Conservation (phyloP, 1,284 basidiomycete genomes). For the Leucoagaricus sp. region DNA sequence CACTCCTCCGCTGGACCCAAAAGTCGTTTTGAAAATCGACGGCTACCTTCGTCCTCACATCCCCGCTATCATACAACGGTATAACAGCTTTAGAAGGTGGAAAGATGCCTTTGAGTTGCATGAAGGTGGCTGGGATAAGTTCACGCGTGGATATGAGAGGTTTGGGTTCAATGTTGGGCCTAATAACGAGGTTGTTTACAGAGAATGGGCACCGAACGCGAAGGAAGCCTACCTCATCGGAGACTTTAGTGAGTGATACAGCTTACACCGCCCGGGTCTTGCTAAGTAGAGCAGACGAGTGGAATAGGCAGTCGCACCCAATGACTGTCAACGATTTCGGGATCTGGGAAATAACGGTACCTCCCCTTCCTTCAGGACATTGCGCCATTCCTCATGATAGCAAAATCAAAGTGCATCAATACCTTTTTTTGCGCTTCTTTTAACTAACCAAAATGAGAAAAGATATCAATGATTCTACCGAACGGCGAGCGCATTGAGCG, state of each 20-base stretch:
- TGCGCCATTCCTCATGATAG: conserved; percentile 93
- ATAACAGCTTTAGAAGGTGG: conserved; percentile 74
- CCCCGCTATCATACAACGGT: conserved; percentile 70
- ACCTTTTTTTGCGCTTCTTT: background rate
- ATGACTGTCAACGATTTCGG: conserved; percentile 91
- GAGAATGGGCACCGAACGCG: conserved; percentile 97
- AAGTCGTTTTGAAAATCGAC: conserved; percentile 63
- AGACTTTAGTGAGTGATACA: conserved; percentile 84
- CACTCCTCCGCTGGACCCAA: conserved; percentile 46
- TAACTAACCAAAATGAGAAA: conserved; percentile 3
- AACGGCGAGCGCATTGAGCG: conserved; percentile 85
- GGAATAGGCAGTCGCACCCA: conserved; percentile 83
- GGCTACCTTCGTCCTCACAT: conserved; percentile 78
- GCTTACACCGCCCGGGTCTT: conserved; percentile 10
- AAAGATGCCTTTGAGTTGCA: conserved; percentile 70
- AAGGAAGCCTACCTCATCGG: conserved; percentile 85
- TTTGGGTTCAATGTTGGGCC: conserved; percentile 81
- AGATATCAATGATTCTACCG: conserved; percentile 86
- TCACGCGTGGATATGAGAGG: conserved; percentile 85
- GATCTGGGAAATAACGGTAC: conserved; percentile 88
- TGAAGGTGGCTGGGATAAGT: conserved; percentile 90
- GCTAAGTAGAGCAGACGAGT: conserved; percentile 63
- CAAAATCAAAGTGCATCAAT: conserved; percentile 75
- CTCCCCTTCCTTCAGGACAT: conserved; percentile 67
- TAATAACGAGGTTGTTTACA: conserved; percentile 78